These are phyloP conservation scores for Pelargonium cotyledonis DNA, from an alignment of 441 rosid genomes.

Conservation along the genomic window DNA sequence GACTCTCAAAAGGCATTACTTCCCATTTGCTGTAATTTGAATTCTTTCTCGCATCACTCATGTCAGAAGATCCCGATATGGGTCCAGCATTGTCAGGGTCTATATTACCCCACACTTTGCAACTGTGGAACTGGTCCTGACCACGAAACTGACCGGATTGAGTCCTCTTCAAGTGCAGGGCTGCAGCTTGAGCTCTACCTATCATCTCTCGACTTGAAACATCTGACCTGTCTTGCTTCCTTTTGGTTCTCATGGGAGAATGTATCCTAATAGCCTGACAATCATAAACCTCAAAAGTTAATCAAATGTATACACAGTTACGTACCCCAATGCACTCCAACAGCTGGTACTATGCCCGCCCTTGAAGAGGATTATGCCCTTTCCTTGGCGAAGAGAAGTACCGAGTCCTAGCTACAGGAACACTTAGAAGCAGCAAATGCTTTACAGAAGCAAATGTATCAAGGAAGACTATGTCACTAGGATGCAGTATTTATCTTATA, in stretches of 20 bases:
- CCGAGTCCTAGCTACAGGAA: slow-evolving; percentile 91
- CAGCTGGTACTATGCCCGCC: slow-evolving; percentile 94
- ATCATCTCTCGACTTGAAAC: slow-evolving; percentile 79
- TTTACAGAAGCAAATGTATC: slow-evolving; percentile 78
- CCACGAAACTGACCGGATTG: slow-evolving; percentile 30
- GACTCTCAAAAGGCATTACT: slow-evolving; percentile 64
- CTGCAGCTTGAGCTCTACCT: slow-evolving; percentile 65
- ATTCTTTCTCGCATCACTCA: slow-evolving; percentile 59
- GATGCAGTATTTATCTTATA: slow-evolving; percentile 41
- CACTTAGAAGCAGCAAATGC: slow-evolving; percentile 82
- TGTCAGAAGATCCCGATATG: slow-evolving; percentile 77
- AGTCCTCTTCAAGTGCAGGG: slow-evolving; percentile 63
- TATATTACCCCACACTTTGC: slow-evolving; percentile 82
- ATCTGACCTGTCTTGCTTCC: slow-evolving; percentile 78
- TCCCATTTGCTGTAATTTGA: slow-evolving; percentile 94
- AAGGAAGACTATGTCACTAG: slow-evolving; percentile 60
- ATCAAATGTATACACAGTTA: background rate
- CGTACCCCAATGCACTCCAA: slow-evolving; percentile 88
- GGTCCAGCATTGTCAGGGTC: slow-evolving; percentile 51
- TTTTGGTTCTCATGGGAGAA: slow-evolving; percentile 82
- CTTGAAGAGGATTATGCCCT: slow-evolving; percentile 99
- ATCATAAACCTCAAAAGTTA: slow-evolving; percentile 21
- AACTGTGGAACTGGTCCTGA: slow-evolving; percentile 71
- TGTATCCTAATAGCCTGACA: slow-evolving; percentile 86
- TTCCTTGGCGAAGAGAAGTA: slow-evolving; percentile 88